Evolutionary conservation across 2,329 filamentous ascomycete species (phyloP), one percentile per base, ranked within the genome.

Genomic region (Dactylellina leptospora): DNA sequence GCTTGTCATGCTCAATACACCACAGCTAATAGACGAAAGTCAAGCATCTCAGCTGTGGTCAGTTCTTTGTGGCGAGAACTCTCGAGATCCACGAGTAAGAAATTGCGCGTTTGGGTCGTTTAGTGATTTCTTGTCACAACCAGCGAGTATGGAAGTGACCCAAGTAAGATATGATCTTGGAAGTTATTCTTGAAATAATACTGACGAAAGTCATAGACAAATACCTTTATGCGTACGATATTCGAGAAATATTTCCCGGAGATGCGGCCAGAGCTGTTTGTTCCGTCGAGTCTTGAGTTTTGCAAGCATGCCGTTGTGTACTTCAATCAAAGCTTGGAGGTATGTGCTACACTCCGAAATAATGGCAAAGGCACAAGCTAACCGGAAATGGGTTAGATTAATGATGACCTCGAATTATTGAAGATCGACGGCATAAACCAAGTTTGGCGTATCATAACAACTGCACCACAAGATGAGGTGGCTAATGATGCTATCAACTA

Each of bases 381-480:
- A 61, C 33, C 10, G 13, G 20, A 25, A 28, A 61, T 30, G 30
- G 27, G 6, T 30, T 23, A 64, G 61, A 27, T 45, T 4, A 60
- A 60, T 25, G 55, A 74, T 4, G 27, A 69, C 11, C 47, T 73
- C 5, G 80, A 82, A n/a, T 80, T 82, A 9, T 78, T 86, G 25
- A 81, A 84, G 74, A 84, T 82, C 72, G 85, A 79, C 74, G 85
- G 81, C 23, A 82, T 85, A 44, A 90, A 95, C 75, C 85, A 92
- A 64, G 82, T 96, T n/a, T 96, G 93, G 93, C 86, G 87, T 22
- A 86, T 96, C 76, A 87, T 93, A 30, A 81, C 96, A 58, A 88
- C 85, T 13, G 87, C 90, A 1, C 86, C 87, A 3, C 82, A 85
- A 36, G 82, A 84, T 36, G 85, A 83, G 0, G 87, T 96, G 50